Conservation (phyloP, 1,284 basidiomycete species). For the Melanopsichium pennsylvanicum region DNA sequence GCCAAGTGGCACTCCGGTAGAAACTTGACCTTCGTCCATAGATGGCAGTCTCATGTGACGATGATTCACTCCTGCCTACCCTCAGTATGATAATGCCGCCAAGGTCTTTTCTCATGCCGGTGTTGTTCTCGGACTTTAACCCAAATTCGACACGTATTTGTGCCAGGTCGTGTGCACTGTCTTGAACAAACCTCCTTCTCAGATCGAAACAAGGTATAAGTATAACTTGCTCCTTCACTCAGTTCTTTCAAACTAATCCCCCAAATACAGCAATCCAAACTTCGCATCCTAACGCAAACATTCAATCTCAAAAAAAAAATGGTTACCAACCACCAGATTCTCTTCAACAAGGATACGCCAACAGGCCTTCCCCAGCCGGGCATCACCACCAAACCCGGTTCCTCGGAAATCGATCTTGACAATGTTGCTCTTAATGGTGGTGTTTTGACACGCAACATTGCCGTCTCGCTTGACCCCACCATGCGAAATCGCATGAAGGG, state of each 20-base stretch:
- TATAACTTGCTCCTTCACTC: background rate
- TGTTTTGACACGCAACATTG: constrained; percentile 39
- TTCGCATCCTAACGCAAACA: too few relatives aligned
- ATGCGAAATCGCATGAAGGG: constrained; percentile 54
- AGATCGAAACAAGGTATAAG: too few relatives aligned
- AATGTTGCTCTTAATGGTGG: constrained; percentile 41
- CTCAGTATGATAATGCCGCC: too few relatives aligned
- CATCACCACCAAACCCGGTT: constrained; percentile 25
- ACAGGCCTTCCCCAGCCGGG: constrained; percentile 42
- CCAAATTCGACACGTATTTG: too few relatives aligned
- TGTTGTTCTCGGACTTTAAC: constrained; percentile 3
- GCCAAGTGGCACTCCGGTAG: too few relatives aligned
- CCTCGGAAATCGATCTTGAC: constrained; percentile 31
- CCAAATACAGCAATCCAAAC: too few relatives aligned
- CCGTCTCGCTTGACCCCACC: constrained; percentile 45
- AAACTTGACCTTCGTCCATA: too few relatives aligned
- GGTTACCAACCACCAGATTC: constrained; percentile 46
- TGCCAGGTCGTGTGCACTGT: too few relatives aligned
- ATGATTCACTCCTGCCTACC: too few relatives aligned
- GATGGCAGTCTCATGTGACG: too few relatives aligned
- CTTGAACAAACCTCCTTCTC: too few relatives aligned
- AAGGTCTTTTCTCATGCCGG: background rate
- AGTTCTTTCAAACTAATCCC: too few relatives aligned
- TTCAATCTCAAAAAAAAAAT: constrained; percentile 5
- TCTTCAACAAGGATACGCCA: constrained; percentile 42